These are phyloP conservation scores for Aquilaria sinensis DNA, from an alignment of 345 rosid species.

Conservation along the genomic window DNA sequence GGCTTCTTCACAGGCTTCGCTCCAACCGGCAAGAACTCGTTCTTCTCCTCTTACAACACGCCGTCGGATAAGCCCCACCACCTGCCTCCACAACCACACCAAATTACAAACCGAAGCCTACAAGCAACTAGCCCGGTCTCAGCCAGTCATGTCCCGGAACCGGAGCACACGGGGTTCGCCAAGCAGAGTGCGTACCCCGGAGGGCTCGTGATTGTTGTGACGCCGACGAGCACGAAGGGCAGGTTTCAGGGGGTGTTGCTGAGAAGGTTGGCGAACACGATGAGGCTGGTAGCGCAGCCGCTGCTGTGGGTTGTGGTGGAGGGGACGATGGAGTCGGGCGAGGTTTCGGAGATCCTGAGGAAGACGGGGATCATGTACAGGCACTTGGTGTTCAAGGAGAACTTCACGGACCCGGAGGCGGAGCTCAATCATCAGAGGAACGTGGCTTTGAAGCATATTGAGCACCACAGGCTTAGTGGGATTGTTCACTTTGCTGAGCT, in stretches of 20 bases:
- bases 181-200: conserved; percentile 17
- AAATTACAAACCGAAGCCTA: conserved; percentile 20
- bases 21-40: conserved; percentile 53
- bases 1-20: conserved; percentile 92
- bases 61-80: conserved; percentile 2
- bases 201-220: conserved; percentile 54
- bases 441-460: conserved; percentile 70
- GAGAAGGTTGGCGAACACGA: conserved; percentile 60
- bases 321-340: conserved; percentile 29
- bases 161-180: no score
- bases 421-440: conserved; percentile 79
- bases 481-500: conserved; percentile 78
- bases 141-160: no score
- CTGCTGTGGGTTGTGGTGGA: conserved; percentile 82
- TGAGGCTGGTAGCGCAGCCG: conserved; percentile 62
- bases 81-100: neutral
- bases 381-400: conserved; percentile 62
- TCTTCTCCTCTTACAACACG: conserved; percentile 18
- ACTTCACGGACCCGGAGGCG: conserved; percentile 51
- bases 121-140: conserved; percentile 18
- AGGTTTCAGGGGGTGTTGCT: conserved; percentile 39
- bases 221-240: conserved; percentile 41
- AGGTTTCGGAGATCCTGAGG: conserved; percentile 43
- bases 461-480: conserved; percentile 68
- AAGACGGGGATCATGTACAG: conserved; percentile 82